Percentiles rank a stretch among this genome's conserved stretches.
These are phyloP conservation scores for Colletotrichum orbiculare DNA, from an alignment of 2,329 filamentous ascomycete species.

Conservation along the genomic window DNA sequence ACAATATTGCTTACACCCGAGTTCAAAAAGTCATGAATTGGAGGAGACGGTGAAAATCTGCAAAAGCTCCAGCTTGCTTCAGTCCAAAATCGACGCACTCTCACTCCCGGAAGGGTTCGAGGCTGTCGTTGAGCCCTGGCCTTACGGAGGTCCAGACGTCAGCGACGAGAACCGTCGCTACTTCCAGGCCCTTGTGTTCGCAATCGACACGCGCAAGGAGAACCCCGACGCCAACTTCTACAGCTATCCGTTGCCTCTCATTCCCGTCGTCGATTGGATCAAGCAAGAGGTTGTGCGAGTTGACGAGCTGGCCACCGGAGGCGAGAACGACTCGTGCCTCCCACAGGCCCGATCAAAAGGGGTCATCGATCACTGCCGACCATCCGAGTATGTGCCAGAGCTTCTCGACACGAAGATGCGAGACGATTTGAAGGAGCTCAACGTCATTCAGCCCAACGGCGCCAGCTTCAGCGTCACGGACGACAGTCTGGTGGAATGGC, in stretches of 20 bases:
- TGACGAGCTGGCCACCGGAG: conserved; percentile 75
- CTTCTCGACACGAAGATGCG: conserved; percentile 51
- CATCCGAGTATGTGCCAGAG: conserved; percentile 74
- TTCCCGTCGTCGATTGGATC: conserved; percentile 72
- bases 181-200: conserved; percentile 50
- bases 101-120: conserved; percentile 39
- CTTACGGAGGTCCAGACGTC: conserved; percentile 42
- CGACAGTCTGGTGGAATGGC: conserved; percentile 34
- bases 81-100: conserved; percentile 4
- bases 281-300: conserved; percentile 75
- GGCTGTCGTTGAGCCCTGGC: conserved; percentile 66
- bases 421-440: conserved; percentile 67
- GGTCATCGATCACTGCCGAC: conserved; percentile 63
- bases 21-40: not conserved
- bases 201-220: conserved; percentile 29
- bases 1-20: not conserved
- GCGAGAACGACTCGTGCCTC: conserved; percentile 55
- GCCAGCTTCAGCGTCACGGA: conserved; percentile 59
- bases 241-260: conserved; percentile 72
- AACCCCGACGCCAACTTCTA: conserved; percentile 65
- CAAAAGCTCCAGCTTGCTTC: not conserved
- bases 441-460: conserved; percentile 69
- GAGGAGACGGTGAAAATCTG: conserved; percentile 5
- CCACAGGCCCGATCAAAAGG: conserved; percentile 48
- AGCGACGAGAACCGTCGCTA: conserved; percentile 30